Base-by-base conservation (phyloP, 495 filamentous ascomycete genomes). In the Parathielavia appendiculata region DNA sequence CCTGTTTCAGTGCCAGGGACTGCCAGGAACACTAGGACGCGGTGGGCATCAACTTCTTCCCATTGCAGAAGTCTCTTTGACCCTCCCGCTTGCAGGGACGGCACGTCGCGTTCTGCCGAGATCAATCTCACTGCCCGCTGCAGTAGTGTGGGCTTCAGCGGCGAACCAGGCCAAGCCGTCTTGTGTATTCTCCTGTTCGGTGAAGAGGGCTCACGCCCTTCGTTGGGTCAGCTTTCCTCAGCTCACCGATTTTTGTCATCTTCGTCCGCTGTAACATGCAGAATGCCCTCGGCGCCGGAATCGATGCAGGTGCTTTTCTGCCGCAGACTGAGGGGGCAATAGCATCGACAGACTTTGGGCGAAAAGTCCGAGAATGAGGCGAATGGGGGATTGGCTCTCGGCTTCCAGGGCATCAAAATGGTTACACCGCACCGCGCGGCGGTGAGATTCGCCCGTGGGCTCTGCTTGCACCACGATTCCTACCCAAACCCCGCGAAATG, bases 11-110 rank as follows among this genome's bases (percentile, higher is more conserved):
- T 30, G 26, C 26, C 26, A 30, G 3, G 26, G 26, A 30, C 20
- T 23, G 19, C 20, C 50, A 26, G 35, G 35, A 52, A 52, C 12
- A 30, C 50, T 20, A 52, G 19, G 36, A 52, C 50, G 17, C 12
- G 3, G 22, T 4, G 30, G 49, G 30, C 26, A 9, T 19, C 46
- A 19, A 22, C 12, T 14, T 20, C 36, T 38, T 32, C 30, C 22
- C 48, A 11, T 14, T 36, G 47, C 19, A 36, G n/a, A 22, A 41
- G 26, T 47, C 30, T 19, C 4, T 12, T 30, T 6, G 32, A 36
- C 43, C 35, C 17, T 61, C 41, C 49, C 49, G 35, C 54, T 44
- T 61, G 51, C 60, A 60, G 62, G 54, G 38, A 63, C 55, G 57
- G 58, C 60, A 59, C 52, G 36, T 39, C 35, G 48, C 46, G 38